phyloP scores from a whole-genome alignment of 768 basidiomycete species.

The Termitomyces sp. region DNA sequence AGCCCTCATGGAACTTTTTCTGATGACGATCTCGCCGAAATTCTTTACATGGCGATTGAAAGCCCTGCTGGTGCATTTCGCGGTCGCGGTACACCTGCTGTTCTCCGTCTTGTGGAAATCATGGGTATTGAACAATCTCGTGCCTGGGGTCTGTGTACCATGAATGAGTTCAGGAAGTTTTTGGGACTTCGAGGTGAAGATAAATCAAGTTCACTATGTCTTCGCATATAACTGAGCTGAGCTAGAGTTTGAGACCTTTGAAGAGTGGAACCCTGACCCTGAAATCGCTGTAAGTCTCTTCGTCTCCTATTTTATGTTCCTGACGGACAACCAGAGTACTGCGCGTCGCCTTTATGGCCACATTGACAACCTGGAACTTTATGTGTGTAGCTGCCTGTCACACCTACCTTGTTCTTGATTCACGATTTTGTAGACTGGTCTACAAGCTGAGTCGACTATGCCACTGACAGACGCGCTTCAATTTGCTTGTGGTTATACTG shows the following conservation, averaged over 20 bases:
- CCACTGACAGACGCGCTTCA: conserved; percentile 19
- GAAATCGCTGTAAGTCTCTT: conserved; percentile 31
- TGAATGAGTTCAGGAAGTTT: conserved; percentile 52
- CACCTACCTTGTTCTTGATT: neutral
- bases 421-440: conserved; percentile 15
- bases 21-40: conserved; percentile 43
- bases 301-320: neutral
- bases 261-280: conserved; percentile 48
- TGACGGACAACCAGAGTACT: conserved; percentile 6
- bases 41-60: conserved; percentile 41
- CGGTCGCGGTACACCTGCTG: conserved; percentile 41
- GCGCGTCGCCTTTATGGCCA: conserved; percentile 27
- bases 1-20: conserved; percentile 42
- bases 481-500: conserved; percentile 23
- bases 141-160: conserved; percentile 48
- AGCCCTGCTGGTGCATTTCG: conserved; percentile 39
- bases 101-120: conserved; percentile 46
- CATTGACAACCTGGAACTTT: conserved; percentile 28
- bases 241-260: conserved; percentile 38
- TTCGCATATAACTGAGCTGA: neutral
- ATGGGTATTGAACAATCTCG: conserved; percentile 50
- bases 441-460: conserved; percentile 26
- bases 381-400: conserved; percentile 15
- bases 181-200: conserved; percentile 37
- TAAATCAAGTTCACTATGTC: neutral